Base-by-base conservation (phyloP, 352 stramenopile genomes). In the Globisporangium radiosum region DNA sequence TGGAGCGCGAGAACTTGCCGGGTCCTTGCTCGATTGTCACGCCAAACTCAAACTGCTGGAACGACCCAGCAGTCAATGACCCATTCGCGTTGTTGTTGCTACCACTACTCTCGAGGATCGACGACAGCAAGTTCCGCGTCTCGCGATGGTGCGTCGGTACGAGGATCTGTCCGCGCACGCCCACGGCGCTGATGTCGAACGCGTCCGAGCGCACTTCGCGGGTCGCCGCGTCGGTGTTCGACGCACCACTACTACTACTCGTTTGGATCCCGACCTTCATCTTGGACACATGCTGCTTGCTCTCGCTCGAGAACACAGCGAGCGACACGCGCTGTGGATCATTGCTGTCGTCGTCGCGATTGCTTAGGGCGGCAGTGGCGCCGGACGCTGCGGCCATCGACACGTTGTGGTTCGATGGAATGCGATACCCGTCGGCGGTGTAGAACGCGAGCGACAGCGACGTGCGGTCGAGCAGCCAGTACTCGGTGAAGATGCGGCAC, bases 11-110 rank as follows among this genome's bases (percentile, higher is more conserved):
- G 57, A 94, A 94, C 37, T 83, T 83, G 14, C 76, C 74, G 1
- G 85, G 85, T 0, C 80, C 85, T 71, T 92, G 82, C 52, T 94
- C 85, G 19, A 94, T 88, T 71, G 89, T 89, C 9, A 94, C 79
- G n/a, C 85, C 85, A 52, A 94, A 85, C 44, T 92, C 85, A 55
- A 81, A 91, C 66, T 92, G 78, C 59, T 88, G 87, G 47, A 82
- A 76, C n/a, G 65, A 70, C 15, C 69, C 65, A 25, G 61, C 56
- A 15, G 63, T 58, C 14, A 63, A 60, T 25, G 73, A 73, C 0
- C 7, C 40, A 13, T 44, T 13, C 7, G 11, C 7, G 40, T 14
- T 13, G 40, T 44, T 44, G 7, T 8, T 14, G 40, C 40, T 44
- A 13, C 40, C 11, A 1, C 56, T n/a, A 3, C 64, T 52, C 50